A percentile compares a stretch with the other conserved stretches of the same genome.
phyloP scores from a whole-genome alignment of 2,329 filamentous ascomycete species.

The Talaromyces marneffei region DNA sequence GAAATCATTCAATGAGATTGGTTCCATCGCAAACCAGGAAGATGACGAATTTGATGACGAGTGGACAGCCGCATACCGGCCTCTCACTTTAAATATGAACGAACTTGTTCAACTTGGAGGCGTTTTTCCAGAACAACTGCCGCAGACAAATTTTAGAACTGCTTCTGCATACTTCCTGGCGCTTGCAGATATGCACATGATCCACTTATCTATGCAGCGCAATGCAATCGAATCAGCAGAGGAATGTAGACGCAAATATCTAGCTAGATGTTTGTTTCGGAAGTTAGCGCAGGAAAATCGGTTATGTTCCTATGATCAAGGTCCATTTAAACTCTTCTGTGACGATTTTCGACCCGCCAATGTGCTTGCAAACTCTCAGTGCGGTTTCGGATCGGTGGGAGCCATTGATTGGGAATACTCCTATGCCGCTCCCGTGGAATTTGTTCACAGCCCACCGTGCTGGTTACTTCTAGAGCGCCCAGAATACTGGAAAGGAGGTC shows the following conservation, averaged over 20 bases:
- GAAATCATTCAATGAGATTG: conserved; percentile 36
- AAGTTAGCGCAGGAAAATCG: conserved; percentile 18
- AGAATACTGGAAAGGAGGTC: conserved; percentile 4
- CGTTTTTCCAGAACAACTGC: conserved; percentile 19
- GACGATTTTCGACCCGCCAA: conserved; percentile 27
- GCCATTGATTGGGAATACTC: conserved; percentile 29
- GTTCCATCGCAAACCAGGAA: conserved; percentile 28
- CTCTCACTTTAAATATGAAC: conserved; percentile 42
- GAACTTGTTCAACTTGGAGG: conserved; percentile 27
- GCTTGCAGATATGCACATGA: conserved; percentile 40
- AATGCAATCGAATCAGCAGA: conserved; percentile 30
- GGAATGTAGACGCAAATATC: conserved; percentile 20
- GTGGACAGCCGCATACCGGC: conserved; percentile 28
- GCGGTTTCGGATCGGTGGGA: conserved; percentile 15
- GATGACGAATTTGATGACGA: conserved; percentile 16
- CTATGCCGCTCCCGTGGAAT: conserved; percentile 19
- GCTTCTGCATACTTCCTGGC: conserved; percentile 36
- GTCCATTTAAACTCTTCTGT: conserved; percentile 22
- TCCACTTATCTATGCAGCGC: conserved; percentile 34
- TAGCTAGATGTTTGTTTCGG: conserved; percentile 20
- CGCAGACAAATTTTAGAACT: conserved; percentile 20
- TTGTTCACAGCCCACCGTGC: conserved; percentile 11
- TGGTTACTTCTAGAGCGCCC: background rate
- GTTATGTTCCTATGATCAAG: conserved; percentile 20
- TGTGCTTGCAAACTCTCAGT: conserved; percentile 16